Conservation (phyloP, 73 alveolate genomes). For the Paramecium octaurelia region DNA sequence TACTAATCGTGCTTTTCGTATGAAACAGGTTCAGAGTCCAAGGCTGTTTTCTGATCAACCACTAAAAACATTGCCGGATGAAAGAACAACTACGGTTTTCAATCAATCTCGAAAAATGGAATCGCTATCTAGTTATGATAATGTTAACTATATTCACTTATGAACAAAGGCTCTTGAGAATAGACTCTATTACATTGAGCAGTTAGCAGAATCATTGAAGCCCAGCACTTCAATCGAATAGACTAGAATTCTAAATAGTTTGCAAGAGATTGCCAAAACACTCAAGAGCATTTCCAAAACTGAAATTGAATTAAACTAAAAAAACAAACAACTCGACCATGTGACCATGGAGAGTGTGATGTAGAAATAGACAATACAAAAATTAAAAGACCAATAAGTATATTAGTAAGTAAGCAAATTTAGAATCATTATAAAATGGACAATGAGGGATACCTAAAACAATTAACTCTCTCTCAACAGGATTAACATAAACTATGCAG, state of each 20-base stretch:
- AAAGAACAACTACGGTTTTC: neutral
- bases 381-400: slow-evolving; percentile 14
- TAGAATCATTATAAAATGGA: neutral
- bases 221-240: neutral
- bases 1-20: neutral
- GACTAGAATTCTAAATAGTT: neutral
- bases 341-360: neutral
- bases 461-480: neutral
- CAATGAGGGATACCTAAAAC: neutral
- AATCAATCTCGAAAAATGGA: neutral
- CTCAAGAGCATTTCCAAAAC: neutral
- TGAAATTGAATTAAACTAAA: slow-evolving; percentile 15
- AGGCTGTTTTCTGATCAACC: neutral
- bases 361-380: neutral
- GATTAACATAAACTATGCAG: neutral
- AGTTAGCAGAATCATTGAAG: neutral
- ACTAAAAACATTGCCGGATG: neutral
- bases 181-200: neutral
- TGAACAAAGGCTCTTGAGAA: neutral
- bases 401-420: neutral
- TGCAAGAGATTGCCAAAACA: neutral
- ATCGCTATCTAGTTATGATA: neutral
- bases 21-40: neutral
- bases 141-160: neutral
- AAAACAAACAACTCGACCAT: neutral